Base-by-base conservation (phyloP, 1,284 basidiomycete genomes). In the Thecaphora thlaspeos region DNA sequence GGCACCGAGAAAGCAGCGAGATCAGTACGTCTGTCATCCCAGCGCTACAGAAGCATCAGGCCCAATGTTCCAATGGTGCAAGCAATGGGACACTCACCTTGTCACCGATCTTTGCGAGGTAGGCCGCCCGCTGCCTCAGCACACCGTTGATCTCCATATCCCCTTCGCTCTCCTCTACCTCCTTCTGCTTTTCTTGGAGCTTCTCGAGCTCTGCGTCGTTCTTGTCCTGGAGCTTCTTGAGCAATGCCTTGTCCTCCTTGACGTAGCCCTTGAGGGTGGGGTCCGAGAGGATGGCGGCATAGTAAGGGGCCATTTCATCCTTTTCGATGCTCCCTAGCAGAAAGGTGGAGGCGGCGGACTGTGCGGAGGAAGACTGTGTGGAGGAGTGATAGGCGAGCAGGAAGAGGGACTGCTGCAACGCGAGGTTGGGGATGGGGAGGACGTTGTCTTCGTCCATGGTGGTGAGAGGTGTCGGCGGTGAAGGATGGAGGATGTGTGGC, bases 101-200 rank as follows among this genome's bases (percentile, higher is more conserved):
- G 80, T 95, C 91, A 3, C 93, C 94, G 71, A 97, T 95, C 61
- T 85, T 83, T 15, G 90, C 91, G 18, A 93, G 79, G 79, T 93
- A 91, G 68, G 86, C 87, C 17, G 94, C 93, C 60, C 87, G 83
- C n/a, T 88, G 88, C 55, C 88, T 85, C 49, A 95, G 81, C 4
- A 88, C 87, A 66, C 95, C 92, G 22, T 87, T 87, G 62, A 97
- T 89, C 78, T 98, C 94, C 10, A 88, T 88, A 80, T 97, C 93
- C 45, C 93, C 94, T 73, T 93, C 87, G 11, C 87, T 91, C 81
- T 91, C 88, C 80, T 91, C 84, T 0, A 92, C 91, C 68, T 93
- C 89, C 65, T 84, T 85, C 44, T 95, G 82, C 58, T 88, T 83
- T 61, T 86, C 85, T 48, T 95, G 89, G 9, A 97, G 81, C 61